phyloP scores from a whole-genome alignment of 1,284 basidiomycete genomes.

The Athelia psychrophila region DNA sequence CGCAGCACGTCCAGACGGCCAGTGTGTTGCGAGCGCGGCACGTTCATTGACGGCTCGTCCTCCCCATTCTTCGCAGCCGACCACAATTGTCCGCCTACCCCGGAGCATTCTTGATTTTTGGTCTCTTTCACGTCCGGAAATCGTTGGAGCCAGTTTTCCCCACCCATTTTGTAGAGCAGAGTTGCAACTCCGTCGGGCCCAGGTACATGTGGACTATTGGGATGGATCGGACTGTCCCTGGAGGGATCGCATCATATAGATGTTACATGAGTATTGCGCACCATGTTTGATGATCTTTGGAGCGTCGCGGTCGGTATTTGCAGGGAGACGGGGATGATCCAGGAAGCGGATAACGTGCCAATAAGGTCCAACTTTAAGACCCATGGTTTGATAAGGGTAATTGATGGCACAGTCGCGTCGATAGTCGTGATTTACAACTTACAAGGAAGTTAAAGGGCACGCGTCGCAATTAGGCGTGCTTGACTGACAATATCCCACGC shows the following conservation, averaged over 20 bases:
- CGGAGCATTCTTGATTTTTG: no score
- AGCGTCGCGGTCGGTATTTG: conserved; percentile 15
- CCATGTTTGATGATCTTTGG: conserved; percentile 21
- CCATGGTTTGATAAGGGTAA: no score
- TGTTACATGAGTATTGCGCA: not conserved
- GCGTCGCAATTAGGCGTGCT: no score
- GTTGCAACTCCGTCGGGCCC: conserved; percentile 18
- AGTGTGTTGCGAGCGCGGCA: no score
- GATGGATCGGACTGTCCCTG: conserved; percentile 18
- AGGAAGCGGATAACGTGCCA: conserved; percentile 16
- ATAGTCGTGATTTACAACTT: no score
- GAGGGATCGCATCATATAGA: not conserved
- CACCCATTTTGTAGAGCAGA: conserved; percentile 15
- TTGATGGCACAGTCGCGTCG: no score
- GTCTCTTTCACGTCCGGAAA: conserved; percentile 15
- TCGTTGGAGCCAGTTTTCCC: conserved; percentile 16
- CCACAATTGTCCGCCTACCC: no score
- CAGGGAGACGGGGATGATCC: conserved; percentile 19
- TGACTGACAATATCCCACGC: no score
- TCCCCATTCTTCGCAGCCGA: no score
- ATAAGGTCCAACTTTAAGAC: not conserved
- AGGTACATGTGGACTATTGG: conserved; percentile 16
- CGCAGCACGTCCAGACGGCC: no score
- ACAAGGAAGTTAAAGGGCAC: no score
- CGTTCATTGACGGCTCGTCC: no score